These are phyloP conservation scores for Salix koriyanagi DNA, from an alignment of 345 rosid species.

Conservation along the genomic window DNA sequence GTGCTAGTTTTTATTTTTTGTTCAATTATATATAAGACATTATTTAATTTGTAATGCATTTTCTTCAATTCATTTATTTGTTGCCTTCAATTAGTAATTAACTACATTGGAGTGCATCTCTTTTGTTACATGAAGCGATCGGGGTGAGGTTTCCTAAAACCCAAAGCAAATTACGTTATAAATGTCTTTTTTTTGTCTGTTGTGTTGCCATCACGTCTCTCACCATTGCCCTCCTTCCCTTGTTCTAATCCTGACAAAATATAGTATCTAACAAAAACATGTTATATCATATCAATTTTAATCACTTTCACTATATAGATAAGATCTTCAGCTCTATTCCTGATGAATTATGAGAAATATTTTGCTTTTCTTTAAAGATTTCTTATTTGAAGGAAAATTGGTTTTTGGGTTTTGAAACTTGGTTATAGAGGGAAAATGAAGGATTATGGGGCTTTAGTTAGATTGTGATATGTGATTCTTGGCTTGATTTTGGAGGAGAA, in stretches of 20 bases:
- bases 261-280: not conserved
- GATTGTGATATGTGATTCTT: not conserved
- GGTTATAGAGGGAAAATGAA: not conserved
- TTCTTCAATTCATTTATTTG: too few species aligned
- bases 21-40: too few species aligned
- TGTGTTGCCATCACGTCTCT: not conserved
- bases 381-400: not conserved
- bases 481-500: constrained; percentile 5
- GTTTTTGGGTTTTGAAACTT: not conserved
- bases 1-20: too few species aligned
- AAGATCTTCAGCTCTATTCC: not conserved
- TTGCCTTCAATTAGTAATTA: too few species aligned
- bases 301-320: not conserved
- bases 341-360: not conserved
- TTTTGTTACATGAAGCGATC: constrained; percentile 6
- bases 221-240: not conserved
- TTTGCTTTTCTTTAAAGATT: not conserved
- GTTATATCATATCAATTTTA: not conserved
- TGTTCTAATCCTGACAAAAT: not conserved
- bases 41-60: too few species aligned
- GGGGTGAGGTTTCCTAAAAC: constrained; percentile 6
- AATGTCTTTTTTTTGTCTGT: constrained; percentile 7
- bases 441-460: not conserved
- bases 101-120: too few species aligned
- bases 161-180: not conserved